Conservation (phyloP, 2,329 filamentous ascomycete genomes). For the Pochonia chlamydosporia region DNA sequence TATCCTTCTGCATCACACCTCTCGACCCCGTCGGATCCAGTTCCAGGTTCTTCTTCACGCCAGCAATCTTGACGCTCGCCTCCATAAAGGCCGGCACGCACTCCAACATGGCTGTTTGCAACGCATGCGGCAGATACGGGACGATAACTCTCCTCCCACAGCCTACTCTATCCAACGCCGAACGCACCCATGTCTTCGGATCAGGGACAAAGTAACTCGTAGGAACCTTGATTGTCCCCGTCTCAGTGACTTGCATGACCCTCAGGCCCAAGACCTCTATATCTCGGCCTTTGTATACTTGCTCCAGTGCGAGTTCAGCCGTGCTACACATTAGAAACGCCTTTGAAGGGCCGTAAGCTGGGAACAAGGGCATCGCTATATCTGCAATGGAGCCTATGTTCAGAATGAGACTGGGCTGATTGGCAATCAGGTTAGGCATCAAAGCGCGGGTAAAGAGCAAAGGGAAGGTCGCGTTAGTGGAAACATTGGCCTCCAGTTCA, state of each 20-base stretch:
- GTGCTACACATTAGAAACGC: not conserved
- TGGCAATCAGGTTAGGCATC: no score
- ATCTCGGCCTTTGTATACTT: not conserved
- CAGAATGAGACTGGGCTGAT: no score
- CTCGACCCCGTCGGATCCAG: no score
- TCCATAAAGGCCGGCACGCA: not conserved
- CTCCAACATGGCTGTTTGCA: not conserved
- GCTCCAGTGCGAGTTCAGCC: not conserved
- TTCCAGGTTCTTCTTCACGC: no score
- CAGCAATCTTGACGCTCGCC: not conserved
- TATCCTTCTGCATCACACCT: no score
- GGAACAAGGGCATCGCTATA: not conserved
- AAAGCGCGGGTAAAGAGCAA: not conserved
- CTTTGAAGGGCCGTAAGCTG: not conserved
- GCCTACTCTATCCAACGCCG: constrained; percentile 12
- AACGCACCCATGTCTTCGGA: not conserved
- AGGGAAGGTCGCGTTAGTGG: not conserved
- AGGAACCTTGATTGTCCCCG: not conserved
- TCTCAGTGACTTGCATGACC: not conserved
- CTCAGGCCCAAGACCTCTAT: not conserved
- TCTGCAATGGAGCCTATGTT: not conserved
- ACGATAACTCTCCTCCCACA: constrained; percentile 4
- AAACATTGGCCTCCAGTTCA: constrained; percentile 14
- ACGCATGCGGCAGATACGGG: not conserved
- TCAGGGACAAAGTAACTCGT: not conserved